Conservation (phyloP, 257 asterid genomes). For the Scutellaria galericulata region DNA sequence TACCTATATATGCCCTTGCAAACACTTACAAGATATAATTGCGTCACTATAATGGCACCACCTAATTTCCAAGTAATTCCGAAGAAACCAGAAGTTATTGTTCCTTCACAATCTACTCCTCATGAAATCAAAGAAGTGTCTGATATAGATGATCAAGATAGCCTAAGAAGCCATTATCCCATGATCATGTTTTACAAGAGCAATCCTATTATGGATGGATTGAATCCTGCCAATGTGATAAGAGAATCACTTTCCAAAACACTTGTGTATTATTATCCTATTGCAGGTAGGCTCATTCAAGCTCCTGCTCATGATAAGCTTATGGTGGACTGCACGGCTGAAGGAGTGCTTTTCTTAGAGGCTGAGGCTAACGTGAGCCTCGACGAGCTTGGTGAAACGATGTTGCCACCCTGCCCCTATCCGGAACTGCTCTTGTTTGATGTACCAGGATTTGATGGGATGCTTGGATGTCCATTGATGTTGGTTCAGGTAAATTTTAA, state of each 20-base stretch:
- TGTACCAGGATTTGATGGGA: neutral
- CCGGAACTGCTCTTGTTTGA: conserved; percentile 2
- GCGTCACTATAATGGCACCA: too few relatives aligned
- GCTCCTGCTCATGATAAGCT: neutral
- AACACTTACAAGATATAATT: too few relatives aligned
- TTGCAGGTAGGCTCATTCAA: too few relatives aligned
- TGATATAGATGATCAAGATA: conserved; percentile 23
- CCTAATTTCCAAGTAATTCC: neutral
- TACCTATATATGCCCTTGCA: too few relatives aligned
- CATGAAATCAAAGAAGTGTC: conserved; percentile 23
- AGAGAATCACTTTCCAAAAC: too few relatives aligned
- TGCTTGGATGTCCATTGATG: neutral
- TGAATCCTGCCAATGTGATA: neutral
- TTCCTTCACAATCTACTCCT: conserved; percentile 20
- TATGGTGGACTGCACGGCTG: conserved; percentile 25
- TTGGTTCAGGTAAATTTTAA: conserved; percentile 24
- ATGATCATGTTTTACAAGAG: conserved; percentile 16
- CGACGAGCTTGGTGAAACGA: conserved; percentile 7
- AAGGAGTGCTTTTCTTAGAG: conserved; percentile 30
- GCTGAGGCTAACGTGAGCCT: conserved; percentile 22
- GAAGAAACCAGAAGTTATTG: neutral
- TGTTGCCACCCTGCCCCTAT: conserved; percentile 25
- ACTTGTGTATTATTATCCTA: too few relatives aligned
- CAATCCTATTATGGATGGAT: neutral
- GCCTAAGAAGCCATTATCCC: conserved; percentile 1